Base-by-base conservation (phyloP, 805 yeast species). In the Metschnikowia arizonensis region DNA sequence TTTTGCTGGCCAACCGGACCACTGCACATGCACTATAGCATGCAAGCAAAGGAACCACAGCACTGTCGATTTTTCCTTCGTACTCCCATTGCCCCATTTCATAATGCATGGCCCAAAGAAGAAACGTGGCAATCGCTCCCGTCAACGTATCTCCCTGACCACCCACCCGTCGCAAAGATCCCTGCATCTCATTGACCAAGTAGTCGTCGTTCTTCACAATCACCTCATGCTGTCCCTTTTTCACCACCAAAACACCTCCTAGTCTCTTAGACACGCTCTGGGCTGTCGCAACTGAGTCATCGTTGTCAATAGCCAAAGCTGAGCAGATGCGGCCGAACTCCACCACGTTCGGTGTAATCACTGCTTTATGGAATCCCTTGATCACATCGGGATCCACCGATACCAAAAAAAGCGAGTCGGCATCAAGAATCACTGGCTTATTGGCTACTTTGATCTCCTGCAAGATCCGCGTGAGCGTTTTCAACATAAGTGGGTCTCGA, bases 131-230 rank as follows among this genome's bases (percentile, higher is more conserved):
- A n/a, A 89, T 65, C 19, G 87, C 70, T 0, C 99, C 99, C 0
- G 91, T 79, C 32, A 93, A 63, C 0, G 97, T 85, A 57, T 93
- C 99, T 21, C 99, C 99, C 66, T 93, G 98, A 0, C 99, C 99
- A 10, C 97, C 97, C 6, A 87, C 95, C 44, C 99, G 73, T 58
- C 87, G 84, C 40, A 68, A 64, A 5, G 93, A 83, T 1, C 98
- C 97, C 12, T 61, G 56, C 26, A 69, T 58, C 29, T 72, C 72
- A 49, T 74, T 76, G 3, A 65, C 55, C 5, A 86, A 50, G 4
- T 62, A 58, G 23, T 46, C 44, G 3, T 65, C 69, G 2, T 77
- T 78, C 41, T 73, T 67, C 4, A 80, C 83, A 9, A 89, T 83
- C 30, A 77, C 52, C 58, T 93, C 99, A 1, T 54, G 52, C 0